A percentile compares a stretch with the other conserved stretches of the same genome.
These are phyloP conservation scores for Teratosphaeria pseudoeucalypti DNA, from an alignment of 2,329 filamentous ascomycete species.

Conservation along the genomic window DNA sequence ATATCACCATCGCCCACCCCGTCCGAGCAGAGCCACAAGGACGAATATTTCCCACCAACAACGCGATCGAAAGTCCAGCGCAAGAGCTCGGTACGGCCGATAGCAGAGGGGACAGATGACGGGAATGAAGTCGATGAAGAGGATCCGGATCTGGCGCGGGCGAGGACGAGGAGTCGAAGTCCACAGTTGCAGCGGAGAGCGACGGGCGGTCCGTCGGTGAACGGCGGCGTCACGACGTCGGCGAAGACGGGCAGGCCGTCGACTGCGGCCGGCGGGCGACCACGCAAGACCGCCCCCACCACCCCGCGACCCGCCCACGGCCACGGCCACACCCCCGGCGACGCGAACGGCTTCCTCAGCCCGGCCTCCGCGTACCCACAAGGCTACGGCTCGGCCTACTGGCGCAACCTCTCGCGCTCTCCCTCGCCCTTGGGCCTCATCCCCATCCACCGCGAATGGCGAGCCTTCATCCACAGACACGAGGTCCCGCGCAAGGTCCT, in stretches of 20 bases:
- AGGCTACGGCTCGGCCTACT: constrained; percentile 64
- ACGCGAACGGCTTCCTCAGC: constrained; percentile 20
- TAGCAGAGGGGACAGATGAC: constrained; percentile 45
- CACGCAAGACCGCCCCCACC: neutral
- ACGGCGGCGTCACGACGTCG: constrained; percentile 11
- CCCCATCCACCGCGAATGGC: constrained; percentile 86
- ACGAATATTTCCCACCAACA: constrained; percentile 61
- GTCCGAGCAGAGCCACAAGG: constrained; percentile 44
- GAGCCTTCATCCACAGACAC: constrained; percentile 82
- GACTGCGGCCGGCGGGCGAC: constrained; percentile 2
- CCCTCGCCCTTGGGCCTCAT: constrained; percentile 90
- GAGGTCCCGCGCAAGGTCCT: constrained; percentile 90
- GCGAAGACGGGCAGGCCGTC: constrained; percentile 7
- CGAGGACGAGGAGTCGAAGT: constrained; percentile 62
- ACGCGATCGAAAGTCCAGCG: constrained; percentile 43
- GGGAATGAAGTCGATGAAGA: constrained; percentile 36
- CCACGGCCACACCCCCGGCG: constrained; percentile 10
- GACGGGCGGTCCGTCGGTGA: constrained; percentile 10
- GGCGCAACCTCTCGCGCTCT: constrained; percentile 81
- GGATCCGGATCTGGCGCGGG: constrained; percentile 43
- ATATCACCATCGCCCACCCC: constrained; percentile 80
- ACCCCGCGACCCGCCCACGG: constrained; percentile 8
- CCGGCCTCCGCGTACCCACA: constrained; percentile 20
- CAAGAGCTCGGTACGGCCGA: constrained; percentile 47
- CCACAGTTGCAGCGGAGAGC: constrained; percentile 37